A percentile compares a stretch with the other conserved stretches of the same genome.
phyloP scores from a whole-genome alignment of 2,329 filamentous ascomycete species.

The Camillea tinctor region DNA sequence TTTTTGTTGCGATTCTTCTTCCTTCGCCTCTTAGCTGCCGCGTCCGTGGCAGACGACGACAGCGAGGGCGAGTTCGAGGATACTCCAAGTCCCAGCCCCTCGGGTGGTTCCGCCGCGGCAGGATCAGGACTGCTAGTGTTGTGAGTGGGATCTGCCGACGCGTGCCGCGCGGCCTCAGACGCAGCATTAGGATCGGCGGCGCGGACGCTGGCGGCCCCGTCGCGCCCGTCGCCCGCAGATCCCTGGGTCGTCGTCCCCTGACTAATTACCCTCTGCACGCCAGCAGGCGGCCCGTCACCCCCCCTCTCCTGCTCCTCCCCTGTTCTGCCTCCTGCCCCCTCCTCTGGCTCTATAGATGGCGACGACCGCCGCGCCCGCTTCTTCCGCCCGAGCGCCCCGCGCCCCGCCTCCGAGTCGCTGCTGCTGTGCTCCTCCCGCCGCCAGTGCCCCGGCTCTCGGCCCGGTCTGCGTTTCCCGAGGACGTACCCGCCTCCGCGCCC shows the following conservation, averaged over 20 bases:
- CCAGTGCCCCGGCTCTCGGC: slow-evolving; percentile 1
- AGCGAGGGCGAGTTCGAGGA: too few relatives aligned
- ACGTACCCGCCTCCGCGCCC: slow-evolving; percentile 1
- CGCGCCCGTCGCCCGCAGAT: background rate
- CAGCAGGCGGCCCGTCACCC: background rate
- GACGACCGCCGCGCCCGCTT: slow-evolving; percentile 15
- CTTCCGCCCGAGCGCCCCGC: slow-evolving; percentile 32
- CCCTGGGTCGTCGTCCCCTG: background rate
- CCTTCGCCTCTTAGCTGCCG: slow-evolving; percentile 4
- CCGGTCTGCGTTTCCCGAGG: slow-evolving; percentile 18
- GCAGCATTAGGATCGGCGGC: background rate
- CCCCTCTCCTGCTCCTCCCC: slow-evolving; percentile 7
- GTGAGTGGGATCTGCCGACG: background rate
- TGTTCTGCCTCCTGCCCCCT: slow-evolving; percentile 1
- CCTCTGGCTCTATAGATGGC: too few relatives aligned
- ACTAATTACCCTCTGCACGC: background rate
- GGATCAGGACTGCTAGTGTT: background rate
- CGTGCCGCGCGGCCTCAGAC: background rate
- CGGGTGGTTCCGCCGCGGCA: background rate
- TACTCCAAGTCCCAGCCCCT: slow-evolving; percentile 20
- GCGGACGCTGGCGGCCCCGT: background rate
- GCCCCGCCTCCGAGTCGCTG: slow-evolving; percentile 32
- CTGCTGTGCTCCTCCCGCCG: slow-evolving; percentile 18
- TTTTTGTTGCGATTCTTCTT: slow-evolving; percentile 33
- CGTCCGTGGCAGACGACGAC: background rate